Percentiles rank a stretch among this genome's conserved stretches.
These are phyloP conservation scores for Dendryphion nanum DNA, from an alignment of 2,329 filamentous ascomycete genomes.

Conservation along the genomic window DNA sequence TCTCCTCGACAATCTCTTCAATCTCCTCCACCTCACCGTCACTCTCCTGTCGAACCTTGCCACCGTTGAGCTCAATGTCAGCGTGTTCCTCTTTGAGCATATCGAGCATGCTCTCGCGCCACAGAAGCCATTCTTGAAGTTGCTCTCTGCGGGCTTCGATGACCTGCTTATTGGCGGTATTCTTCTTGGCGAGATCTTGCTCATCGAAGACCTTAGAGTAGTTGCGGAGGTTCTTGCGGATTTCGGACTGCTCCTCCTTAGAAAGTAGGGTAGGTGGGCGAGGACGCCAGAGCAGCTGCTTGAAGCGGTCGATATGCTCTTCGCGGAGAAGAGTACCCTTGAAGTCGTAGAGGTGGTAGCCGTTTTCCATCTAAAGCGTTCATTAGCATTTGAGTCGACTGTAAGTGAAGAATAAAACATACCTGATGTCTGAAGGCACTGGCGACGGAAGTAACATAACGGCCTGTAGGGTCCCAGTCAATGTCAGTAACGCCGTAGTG, in stretches of 20 bases:
- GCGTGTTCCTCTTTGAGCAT: constrained; percentile 62
- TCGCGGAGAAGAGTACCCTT: constrained; percentile 85
- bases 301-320: constrained; percentile 93
- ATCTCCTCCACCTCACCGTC: constrained; percentile 55
- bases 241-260: constrained; percentile 96
- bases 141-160: constrained; percentile 80
- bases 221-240: constrained; percentile 97
- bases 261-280: constrained; percentile 85
- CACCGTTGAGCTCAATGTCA: constrained; percentile 55
- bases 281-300: constrained; percentile 94
- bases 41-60: constrained; percentile 48
- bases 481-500: constrained; percentile 98
- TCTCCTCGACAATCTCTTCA: constrained; percentile 86
- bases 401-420: constrained; percentile 46
- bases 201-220: constrained; percentile 95
- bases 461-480: constrained; percentile 95
- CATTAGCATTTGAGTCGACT: constrained; percentile 11
- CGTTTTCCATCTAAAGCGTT: constrained; percentile 86
- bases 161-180: constrained; percentile 89
- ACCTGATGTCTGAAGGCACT: constrained; percentile 95
- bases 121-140: constrained; percentile 85
- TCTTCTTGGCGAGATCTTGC: constrained; percentile 89
- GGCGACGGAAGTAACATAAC: constrained; percentile 90
- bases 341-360: constrained; percentile 98
- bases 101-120: constrained; percentile 70